phyloP scores from a whole-genome alignment of 176 grass and related monocot species.

The Poa pratensis region DNA sequence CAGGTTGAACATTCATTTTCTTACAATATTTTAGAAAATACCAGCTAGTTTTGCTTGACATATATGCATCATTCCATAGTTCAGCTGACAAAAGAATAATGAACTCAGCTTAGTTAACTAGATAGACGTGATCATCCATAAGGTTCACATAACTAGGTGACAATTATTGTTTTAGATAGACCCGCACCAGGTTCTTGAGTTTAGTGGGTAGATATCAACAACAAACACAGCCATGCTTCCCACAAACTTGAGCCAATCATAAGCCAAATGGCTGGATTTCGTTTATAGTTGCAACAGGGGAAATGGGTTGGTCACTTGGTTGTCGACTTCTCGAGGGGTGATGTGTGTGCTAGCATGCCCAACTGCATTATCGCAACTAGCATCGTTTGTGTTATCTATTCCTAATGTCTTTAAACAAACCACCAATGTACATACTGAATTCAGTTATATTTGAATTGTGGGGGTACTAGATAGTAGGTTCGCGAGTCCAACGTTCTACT shows the following conservation, averaged over 20 bases:
- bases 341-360: background rate
- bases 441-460: background rate
- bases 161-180: constrained; percentile 27
- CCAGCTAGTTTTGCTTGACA: background rate
- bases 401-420: background rate
- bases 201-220: background rate
- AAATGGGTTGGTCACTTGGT: background rate
- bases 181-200: background rate
- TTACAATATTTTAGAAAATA: constrained; percentile 27
- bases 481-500: constrained; percentile 5
- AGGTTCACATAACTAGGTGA: constrained; percentile 14
- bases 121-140: constrained; percentile 6
- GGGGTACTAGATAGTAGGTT: constrained; percentile 18
- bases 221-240: background rate
- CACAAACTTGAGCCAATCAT: constrained; percentile 22
- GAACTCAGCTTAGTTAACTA: constrained; percentile 11
- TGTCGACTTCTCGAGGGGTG: background rate
- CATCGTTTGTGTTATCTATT: background rate
- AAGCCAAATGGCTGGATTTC: constrained; percentile 1
- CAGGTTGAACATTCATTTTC: constrained; percentile 27
- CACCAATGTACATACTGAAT: constrained; percentile 7
- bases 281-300: background rate
- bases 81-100: constrained; percentile 18
- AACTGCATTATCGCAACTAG: background rate
- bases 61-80: constrained; percentile 23